These are phyloP conservation scores for Metarhizium robertsii DNA, from an alignment of 2,329 filamentous ascomycete species.

Conservation along the genomic window DNA sequence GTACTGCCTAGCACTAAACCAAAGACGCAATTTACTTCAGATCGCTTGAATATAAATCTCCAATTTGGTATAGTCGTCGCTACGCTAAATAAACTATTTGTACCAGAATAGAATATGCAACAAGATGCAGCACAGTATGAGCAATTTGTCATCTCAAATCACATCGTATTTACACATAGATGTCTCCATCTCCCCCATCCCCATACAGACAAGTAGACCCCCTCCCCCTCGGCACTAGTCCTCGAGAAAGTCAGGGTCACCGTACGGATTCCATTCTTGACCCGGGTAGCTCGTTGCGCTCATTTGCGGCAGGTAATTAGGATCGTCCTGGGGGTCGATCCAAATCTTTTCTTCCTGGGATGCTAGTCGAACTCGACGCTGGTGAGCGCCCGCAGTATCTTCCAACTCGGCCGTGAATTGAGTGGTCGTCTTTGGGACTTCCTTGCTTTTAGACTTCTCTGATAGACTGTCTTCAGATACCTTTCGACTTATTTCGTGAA, in stretches of 20 bases:
- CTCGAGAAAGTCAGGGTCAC: slow-evolving; percentile 21
- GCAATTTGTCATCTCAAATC: not conserved
- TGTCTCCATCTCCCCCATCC: no score
- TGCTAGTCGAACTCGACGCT: slow-evolving; percentile 32
- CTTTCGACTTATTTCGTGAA: not conserved
- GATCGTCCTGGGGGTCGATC: slow-evolving; percentile 25
- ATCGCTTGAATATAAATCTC: not conserved
- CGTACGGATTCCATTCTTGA: slow-evolving; percentile 59
- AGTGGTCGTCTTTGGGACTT: not conserved
- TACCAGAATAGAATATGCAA: not conserved
- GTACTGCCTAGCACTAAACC: no score
- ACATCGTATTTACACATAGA: no score
- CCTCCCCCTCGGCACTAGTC: slow-evolving; percentile 1
- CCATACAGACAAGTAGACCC: no score
- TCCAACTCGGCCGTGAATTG: slow-evolving; percentile 26
- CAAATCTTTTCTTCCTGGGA: slow-evolving; percentile 47
- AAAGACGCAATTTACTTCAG: not conserved
- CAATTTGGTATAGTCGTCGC: not conserved
- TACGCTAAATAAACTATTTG: not conserved
- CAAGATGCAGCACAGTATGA: not conserved
- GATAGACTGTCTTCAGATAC: slow-evolving; percentile 1
- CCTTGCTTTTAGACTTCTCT: not conserved
- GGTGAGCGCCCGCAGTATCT: slow-evolving; percentile 33
- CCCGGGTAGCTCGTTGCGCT: slow-evolving; percentile 60
- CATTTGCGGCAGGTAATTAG: slow-evolving; percentile 44